Evolutionary conservation across 768 basidiomycete genomes (phyloP).

Genomic region (Sistotremastrum suecicum): DNA sequence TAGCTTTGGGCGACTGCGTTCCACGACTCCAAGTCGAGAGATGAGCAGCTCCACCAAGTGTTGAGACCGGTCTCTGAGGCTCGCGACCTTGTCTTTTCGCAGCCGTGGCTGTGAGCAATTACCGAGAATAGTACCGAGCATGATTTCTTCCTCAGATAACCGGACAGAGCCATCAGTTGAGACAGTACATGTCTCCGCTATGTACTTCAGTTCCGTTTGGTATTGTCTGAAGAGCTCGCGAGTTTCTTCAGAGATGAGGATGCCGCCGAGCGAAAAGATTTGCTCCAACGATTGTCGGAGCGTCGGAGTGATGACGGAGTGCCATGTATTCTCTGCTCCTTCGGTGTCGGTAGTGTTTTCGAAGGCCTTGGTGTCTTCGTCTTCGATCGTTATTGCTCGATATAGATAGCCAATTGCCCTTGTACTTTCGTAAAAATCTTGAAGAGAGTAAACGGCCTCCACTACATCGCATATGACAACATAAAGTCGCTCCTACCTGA

Average conservation of each 20-base stretch:
- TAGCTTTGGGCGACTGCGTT: slow-evolving; percentile 16
- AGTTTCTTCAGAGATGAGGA: slow-evolving; percentile 13
- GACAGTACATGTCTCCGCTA: slow-evolving; percentile 52
- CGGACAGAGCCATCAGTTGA: slow-evolving; percentile 38
- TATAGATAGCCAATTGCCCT: slow-evolving; percentile 62
- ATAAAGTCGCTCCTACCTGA: no score
- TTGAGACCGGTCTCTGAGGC: not conserved
- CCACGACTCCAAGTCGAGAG: slow-evolving; percentile 12
- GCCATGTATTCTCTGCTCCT: not conserved
- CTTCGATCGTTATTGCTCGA: slow-evolving; percentile 39
- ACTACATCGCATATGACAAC: slow-evolving; percentile 2
- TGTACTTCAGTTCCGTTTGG: slow-evolving; percentile 52
- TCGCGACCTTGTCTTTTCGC: slow-evolving; percentile 26
- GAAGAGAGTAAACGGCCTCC: slow-evolving; percentile 25
- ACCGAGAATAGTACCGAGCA: slow-evolving; percentile 60
- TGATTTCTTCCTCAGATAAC: slow-evolving; percentile 60
- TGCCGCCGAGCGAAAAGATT: slow-evolving; percentile 11
- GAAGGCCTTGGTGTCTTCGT: slow-evolving; percentile 20
- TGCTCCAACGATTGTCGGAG: slow-evolving; percentile 11
- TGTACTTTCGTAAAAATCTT: slow-evolving; percentile 58
- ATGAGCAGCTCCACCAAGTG: slow-evolving; percentile 2
- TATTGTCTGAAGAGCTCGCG: slow-evolving; percentile 36
- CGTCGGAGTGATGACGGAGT: slow-evolving; percentile 12
- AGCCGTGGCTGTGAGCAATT: slow-evolving; percentile 50
- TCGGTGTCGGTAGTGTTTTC: not conserved